Conservation (phyloP, 441 rosid species). For the Gossypium gossypioides region DNA sequence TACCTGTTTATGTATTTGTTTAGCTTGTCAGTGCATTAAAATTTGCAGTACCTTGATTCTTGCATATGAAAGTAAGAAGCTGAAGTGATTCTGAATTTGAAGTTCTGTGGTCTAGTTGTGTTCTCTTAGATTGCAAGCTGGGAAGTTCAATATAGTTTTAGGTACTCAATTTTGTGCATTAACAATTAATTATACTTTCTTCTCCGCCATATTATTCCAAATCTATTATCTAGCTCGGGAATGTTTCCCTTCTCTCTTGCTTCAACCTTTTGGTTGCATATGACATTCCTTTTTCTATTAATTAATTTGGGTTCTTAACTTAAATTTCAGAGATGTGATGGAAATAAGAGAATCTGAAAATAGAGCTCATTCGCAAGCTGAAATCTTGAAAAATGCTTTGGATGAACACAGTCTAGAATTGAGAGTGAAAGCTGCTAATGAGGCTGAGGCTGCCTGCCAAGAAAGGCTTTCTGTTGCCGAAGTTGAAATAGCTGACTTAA, state of each 20-base stretch:
- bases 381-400: constrained; percentile 52
- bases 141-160: background rate
- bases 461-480: constrained; percentile 75
- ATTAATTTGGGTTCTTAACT: constrained; percentile 4
- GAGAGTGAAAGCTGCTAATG: constrained; percentile 94
- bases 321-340: constrained; percentile 46
- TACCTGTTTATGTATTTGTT: background rate
- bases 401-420: constrained; percentile 85
- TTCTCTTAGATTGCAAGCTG: background rate
- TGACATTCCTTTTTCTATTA: background rate
- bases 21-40: background rate
- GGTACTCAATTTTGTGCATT: background rate
- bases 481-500: constrained; percentile 76
- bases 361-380: constrained; percentile 70
- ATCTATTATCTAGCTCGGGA: background rate
- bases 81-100: constrained; percentile 3
- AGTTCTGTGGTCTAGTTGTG: background rate
- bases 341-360: constrained; percentile 80
- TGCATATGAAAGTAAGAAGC: background rate
- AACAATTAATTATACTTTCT: background rate
- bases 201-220: background rate
- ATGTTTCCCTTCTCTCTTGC: background rate
- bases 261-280: background rate
- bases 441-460: constrained; percentile 85
- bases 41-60: background rate